A percentile compares a stretch with the other conserved stretches of the same genome.
phyloP scores from a whole-genome alignment of 352 stramenopile species.

The Phytopythium helicoides region DNA sequence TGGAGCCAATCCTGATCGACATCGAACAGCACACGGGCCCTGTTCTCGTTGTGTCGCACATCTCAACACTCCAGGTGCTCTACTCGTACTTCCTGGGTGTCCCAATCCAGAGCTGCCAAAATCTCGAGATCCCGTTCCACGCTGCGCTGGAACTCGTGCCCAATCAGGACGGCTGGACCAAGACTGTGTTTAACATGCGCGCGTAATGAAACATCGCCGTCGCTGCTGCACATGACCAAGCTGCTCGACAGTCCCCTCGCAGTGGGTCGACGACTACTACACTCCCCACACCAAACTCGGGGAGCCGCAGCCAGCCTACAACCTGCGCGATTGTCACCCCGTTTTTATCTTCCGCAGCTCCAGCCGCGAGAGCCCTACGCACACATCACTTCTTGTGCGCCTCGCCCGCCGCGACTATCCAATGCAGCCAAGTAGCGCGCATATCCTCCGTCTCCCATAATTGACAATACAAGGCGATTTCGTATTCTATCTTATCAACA shows the following conservation, averaged over 20 bases:
- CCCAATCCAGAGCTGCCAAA: constrained; percentile 71
- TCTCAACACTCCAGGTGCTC: constrained; percentile 82
- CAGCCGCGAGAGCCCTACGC: no score
- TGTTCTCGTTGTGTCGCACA: constrained; percentile 84
- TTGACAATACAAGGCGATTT: no score
- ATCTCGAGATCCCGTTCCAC: constrained; percentile 85
- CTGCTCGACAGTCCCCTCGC: background rate
- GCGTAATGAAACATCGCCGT: constrained; percentile 14
- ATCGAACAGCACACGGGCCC: constrained; percentile 88
- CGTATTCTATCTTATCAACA: background rate
- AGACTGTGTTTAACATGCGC: constrained; percentile 83
- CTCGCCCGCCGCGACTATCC: no score
- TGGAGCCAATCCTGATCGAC: constrained; percentile 92
- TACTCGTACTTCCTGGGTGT: constrained; percentile 87
- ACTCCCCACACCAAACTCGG: background rate
- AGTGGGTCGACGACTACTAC: background rate
- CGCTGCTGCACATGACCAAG: background rate
- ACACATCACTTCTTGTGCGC: no score
- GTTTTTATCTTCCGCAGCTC: no score
- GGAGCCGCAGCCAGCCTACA: no score
- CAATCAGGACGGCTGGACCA: constrained; percentile 76
- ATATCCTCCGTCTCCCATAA: no score
- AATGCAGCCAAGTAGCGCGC: no score
- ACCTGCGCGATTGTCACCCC: no score
- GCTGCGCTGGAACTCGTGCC: constrained; percentile 82